Evolutionary conservation across 75 land plant genomes (phyloP).

Genomic region (Pinus albicaulis): DNA sequence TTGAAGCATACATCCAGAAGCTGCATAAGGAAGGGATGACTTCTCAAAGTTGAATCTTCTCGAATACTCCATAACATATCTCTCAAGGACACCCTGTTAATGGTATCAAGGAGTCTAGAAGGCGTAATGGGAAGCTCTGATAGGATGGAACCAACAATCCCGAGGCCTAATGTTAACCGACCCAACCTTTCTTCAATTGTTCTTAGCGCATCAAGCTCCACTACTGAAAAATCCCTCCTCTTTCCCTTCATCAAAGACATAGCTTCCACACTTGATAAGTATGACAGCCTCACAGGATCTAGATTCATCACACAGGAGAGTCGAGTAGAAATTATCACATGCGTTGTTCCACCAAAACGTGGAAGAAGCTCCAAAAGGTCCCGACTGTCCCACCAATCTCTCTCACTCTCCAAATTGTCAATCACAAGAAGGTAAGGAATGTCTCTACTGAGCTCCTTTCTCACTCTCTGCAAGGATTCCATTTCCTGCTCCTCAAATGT

Average conservation of each 20-base stretch:
- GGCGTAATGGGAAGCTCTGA: slow-evolving; percentile 55
- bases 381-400: slow-evolving; percentile 87
- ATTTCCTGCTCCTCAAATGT: slow-evolving; percentile 86
- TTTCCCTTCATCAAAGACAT: slow-evolving; percentile 79
- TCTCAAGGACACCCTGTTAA: slow-evolving; percentile 55
- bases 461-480: slow-evolving; percentile 61
- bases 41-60: slow-evolving; percentile 45
- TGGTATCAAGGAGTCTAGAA: slow-evolving; percentile 49
- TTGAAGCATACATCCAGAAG: slow-evolving; percentile 86
- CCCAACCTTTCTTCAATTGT: slow-evolving; percentile 81
- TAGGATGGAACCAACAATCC: slow-evolving; percentile 71
- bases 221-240: slow-evolving; percentile 41
- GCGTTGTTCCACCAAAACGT: slow-evolving; percentile 78
- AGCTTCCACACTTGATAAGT: slow-evolving; percentile 75
- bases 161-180: slow-evolving; percentile 70
- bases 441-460: slow-evolving; percentile 71
- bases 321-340: slow-evolving; percentile 79
- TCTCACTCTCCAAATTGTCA: slow-evolving; percentile 87
- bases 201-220: slow-evolving; percentile 71
- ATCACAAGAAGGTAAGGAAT: slow-evolving; percentile 84
- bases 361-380: slow-evolving; percentile 84
- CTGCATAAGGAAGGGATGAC: slow-evolving; percentile 67
- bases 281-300: slow-evolving; percentile 72
- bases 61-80: slow-evolving; percentile 42
- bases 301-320: slow-evolving; percentile 69